Conservation (phyloP, 2,329 filamentous ascomycete species). For the Coccinonectria pachysandricola region DNA sequence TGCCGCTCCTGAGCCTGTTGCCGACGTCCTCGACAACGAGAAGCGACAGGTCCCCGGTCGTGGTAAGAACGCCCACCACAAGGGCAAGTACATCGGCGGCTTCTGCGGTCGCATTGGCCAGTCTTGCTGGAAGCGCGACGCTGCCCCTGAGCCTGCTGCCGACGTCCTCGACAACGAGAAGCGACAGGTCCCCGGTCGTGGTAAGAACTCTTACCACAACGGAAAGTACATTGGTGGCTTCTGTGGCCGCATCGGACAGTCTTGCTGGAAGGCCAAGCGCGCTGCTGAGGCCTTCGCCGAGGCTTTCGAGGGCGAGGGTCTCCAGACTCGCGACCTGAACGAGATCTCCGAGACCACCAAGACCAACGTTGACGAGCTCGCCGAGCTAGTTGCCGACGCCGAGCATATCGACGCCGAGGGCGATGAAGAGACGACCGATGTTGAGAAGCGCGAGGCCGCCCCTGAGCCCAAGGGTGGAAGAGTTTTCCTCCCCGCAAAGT, state of each 20-base stretch:
- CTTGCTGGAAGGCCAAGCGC: constrained; percentile 33
- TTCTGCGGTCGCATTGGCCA: constrained; percentile 7
- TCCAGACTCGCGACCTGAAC: constrained; percentile 17
- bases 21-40: no score
- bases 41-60: no score
- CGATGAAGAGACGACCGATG: constrained; percentile 7
- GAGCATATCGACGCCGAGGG: constrained; percentile 18
- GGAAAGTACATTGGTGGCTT: constrained; percentile 3
- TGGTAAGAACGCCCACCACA: constrained; percentile 1
- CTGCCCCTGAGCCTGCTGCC: constrained; percentile 15
- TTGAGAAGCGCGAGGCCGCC: constrained; percentile 14
- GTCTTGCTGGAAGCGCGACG: constrained; percentile 11
- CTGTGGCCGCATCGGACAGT: constrained; percentile 22
- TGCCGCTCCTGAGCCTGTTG: constrained; percentile 14
- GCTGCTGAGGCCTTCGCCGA: constrained; percentile 27
- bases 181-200: no score
- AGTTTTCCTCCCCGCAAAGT: constrained; percentile 32
- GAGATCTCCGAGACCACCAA: constrained; percentile 25
- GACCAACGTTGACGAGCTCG: constrained; percentile 29
- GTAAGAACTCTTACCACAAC: constrained; percentile 3
- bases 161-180: no score
- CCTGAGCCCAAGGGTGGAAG: constrained; percentile 24
- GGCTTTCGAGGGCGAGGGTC: constrained; percentile 15
- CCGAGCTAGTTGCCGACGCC: constrained; percentile 24
- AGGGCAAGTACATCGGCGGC: constrained; percentile 3